Percentiles rank a stretch among this genome's conserved stretches.
phyloP scores from a whole-genome alignment of 768 basidiomycete genomes.

The Trametes punicea region DNA sequence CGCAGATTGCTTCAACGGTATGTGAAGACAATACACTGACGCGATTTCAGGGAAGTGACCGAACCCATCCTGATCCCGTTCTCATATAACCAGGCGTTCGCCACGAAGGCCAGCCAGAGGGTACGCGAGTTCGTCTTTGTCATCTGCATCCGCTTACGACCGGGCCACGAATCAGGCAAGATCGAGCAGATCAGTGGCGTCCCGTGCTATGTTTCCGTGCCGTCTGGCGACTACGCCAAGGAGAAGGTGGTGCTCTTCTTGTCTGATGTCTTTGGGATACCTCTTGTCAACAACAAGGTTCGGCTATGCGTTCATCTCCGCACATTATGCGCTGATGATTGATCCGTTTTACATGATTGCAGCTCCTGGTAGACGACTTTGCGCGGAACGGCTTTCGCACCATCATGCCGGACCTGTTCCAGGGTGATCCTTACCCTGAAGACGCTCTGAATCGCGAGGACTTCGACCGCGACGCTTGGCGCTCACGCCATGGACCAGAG shows the following conservation, averaged over 20 bases:
- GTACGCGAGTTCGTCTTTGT: not conserved
- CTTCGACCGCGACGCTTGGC: constrained; percentile 35
- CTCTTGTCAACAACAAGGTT: constrained; percentile 27
- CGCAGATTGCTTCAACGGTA: constrained; percentile 20
- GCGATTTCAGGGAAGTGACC: no score
- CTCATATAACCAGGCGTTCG: not conserved
- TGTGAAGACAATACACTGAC: not conserved
- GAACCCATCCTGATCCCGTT: no score
- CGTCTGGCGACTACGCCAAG: constrained; percentile 33
- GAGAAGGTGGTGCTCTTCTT: constrained; percentile 38
- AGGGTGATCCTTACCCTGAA: constrained; percentile 24
- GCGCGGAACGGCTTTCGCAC: constrained; percentile 32
- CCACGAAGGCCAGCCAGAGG: not conserved
- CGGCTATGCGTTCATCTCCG: no score
- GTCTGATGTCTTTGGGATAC: constrained; percentile 34
- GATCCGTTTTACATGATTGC: not conserved
- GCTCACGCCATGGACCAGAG: constrained; percentile 32
- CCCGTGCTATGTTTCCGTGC: constrained; percentile 40
- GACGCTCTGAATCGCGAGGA: constrained; percentile 6
- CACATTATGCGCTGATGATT: no score
- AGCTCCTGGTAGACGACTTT: constrained; percentile 33
- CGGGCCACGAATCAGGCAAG: constrained; percentile 29
- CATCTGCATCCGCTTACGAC: not conserved
- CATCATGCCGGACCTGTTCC: constrained; percentile 28
- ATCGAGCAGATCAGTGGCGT: constrained; percentile 37